These are phyloP conservation scores for Tulasnella sp. DNA, from an alignment of 768 basidiomycete species.

Conservation along the genomic window DNA sequence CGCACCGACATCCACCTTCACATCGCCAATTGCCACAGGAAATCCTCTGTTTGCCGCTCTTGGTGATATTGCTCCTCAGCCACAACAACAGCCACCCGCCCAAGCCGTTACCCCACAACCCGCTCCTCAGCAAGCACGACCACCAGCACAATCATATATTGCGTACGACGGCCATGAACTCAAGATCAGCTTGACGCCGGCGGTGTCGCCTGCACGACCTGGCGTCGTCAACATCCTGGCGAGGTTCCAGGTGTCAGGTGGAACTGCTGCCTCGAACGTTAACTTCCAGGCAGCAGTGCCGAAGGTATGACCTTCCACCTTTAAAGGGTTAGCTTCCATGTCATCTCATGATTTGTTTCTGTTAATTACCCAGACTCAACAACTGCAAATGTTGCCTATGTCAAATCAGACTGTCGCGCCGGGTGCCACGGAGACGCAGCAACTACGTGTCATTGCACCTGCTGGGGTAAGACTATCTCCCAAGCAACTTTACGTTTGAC, in stretches of 20 bases:
- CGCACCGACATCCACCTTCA: conserved; percentile 37
- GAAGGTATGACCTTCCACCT: conserved; percentile 58
- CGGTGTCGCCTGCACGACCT: conserved; percentile 76
- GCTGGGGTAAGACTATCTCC: conserved; percentile 65
- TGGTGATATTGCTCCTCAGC: conserved; percentile 36
- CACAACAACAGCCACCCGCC: conserved; percentile 17
- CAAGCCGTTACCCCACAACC: conserved; percentile 40
- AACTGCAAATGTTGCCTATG: conserved; percentile 98
- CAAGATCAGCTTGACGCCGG: conserved; percentile 86
- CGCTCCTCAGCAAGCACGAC: conserved; percentile 49
- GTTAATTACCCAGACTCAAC: conserved; percentile 69
- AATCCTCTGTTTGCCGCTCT: conserved; percentile 36
- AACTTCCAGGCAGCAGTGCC: conserved; percentile 98
- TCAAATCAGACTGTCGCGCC: conserved; percentile 78
- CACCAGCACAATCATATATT: conserved; percentile 70
- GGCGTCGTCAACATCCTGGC: conserved; percentile 90
- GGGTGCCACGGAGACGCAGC: conserved; percentile 87
- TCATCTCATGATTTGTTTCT: neutral
- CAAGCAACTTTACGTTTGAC: neutral
- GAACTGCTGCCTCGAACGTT: conserved; percentile 59
- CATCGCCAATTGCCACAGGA: conserved; percentile 44
- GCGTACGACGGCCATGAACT: conserved; percentile 93
- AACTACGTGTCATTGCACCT: conserved; percentile 90
- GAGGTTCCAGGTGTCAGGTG: conserved; percentile 73
- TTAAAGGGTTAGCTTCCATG: neutral